phyloP scores from a whole-genome alignment of 345 rosid species.

The Toxicodendron radicans region DNA sequence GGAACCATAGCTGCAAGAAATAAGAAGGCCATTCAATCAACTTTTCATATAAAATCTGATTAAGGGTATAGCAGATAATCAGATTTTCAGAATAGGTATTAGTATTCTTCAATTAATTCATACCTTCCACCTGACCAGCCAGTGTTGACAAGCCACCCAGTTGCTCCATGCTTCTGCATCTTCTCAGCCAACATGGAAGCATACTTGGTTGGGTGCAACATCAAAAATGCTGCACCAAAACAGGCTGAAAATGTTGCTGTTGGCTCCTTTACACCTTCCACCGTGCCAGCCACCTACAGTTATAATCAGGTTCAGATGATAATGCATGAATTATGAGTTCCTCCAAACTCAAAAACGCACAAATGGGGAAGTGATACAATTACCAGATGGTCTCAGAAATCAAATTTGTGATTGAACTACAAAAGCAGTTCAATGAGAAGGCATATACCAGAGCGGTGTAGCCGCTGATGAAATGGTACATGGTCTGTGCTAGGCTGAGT shows the following conservation, averaged over 20 bases:
- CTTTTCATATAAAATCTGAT: background rate
- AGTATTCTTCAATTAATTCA: background rate
- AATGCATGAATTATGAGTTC: no score
- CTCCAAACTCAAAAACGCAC: background rate
- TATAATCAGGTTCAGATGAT: slow-evolving; percentile 16
- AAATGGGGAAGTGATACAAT: no score
- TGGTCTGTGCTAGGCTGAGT: slow-evolving; percentile 83
- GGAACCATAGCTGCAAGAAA: slow-evolving; percentile 62
- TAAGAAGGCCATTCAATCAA: background rate
- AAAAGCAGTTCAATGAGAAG: background rate
- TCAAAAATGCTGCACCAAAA: slow-evolving; percentile 96
- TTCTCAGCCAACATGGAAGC: slow-evolving; percentile 97
- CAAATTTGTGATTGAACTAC: background rate
- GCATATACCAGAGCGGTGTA: slow-evolving; percentile 85
- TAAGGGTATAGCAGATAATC: background rate
- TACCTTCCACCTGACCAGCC: slow-evolving; percentile 99
- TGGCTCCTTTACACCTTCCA: slow-evolving; percentile 92
- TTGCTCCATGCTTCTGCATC: slow-evolving; percentile 94
- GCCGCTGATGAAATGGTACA: slow-evolving; percentile 98
- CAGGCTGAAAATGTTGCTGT: slow-evolving; percentile 94
- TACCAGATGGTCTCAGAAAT: background rate
- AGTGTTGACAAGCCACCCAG: slow-evolving; percentile 96
- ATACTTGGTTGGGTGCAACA: slow-evolving; percentile 97
- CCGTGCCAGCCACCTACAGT: slow-evolving; percentile 87
- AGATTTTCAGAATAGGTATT: no score